Base-by-base conservation (phyloP, 2,329 filamentous ascomycete genomes). In the Hypoxylon sp. region DNA sequence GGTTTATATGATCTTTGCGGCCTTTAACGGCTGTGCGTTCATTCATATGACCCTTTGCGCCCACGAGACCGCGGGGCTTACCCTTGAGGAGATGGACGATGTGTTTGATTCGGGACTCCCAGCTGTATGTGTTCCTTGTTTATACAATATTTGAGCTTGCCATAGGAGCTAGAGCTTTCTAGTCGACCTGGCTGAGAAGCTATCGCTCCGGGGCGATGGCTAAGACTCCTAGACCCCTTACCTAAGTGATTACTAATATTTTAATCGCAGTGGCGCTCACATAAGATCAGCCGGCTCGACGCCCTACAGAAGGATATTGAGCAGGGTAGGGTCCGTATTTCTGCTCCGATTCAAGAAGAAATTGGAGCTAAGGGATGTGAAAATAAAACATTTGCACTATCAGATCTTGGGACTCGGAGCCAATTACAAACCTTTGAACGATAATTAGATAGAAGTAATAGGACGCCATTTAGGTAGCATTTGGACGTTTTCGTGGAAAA, bases 1-100 rank as follows among this genome's bases (percentile, higher is more conserved):
- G 74, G 89, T 89, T 70, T 94, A 94, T 79, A 87, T 94, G 78
- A 84, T 95, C 70, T 95, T 95, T 75, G 92, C 86, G 11, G 85
- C 89, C 14, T 93, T 94, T 83, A 92, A 91, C 76, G 85, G 85
- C 0, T 84, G 84, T 5, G 91, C 92, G 74, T 89, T 89, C 44
- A 77, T 94, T 57, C 91, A 94, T 77, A 89, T 92, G 75, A 87
- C 88, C 77, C 83, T 94, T 70, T 76, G 82, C 22, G 82, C 82
- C 0, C 91, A 90, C 0, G 85, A 93, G 80, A 94, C 91, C 0
- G 87, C 89, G 42, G 91, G 91, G 11, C 92, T 89, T 80, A 91
- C 91, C 0, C 86, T 94, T 0, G 92, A 94, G 76, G 91, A 94
- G 76, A 90, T 94, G 78, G 91, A 92, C 71, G 87, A 88, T 13